Base-by-base conservation (phyloP, 768 basidiomycete genomes). In the Hygrophorus russula region DNA sequence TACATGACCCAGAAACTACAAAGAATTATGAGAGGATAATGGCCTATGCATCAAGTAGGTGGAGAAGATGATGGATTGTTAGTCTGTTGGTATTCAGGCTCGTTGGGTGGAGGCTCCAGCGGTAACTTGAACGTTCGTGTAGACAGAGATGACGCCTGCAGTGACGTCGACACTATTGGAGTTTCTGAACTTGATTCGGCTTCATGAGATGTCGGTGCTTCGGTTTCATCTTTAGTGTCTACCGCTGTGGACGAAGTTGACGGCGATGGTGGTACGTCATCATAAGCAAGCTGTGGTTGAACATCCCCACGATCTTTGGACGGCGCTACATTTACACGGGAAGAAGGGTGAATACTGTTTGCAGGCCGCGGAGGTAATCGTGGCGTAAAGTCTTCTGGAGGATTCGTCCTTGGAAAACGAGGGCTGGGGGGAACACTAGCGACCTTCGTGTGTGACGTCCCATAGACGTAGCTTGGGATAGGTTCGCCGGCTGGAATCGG, bases 301-400 rank as follows among this genome's bases (percentile, higher is more conserved):
- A 29, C 12, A 19, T 53, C 34, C 60, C 60, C 60, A 56, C 53
- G 56, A 58, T 66, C 68, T 50, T 62, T 63, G 14, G 56, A 68
- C 4, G 81, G 77, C 0, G 76, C 70, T 13, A 69, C 65, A 53
- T 69, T 70, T 7, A 67, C 65, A 19, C 83, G 74, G 17, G 76
- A 64, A 10, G 84, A 86, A 10, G 85, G 86, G 50, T 89, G 86
- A 42, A 89, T 88, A 54, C 85, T 88, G 36, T 68, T 73, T 11
- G 73, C 63, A 2, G 86, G 86, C 19, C 81, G 74, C 4, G 71
- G 54, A 5, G 86, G 85, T 15, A 87, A 66, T 30, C 70, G 71
- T 0, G 86, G 86, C 0, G 78, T 71, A 50, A 88, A 89, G 58
- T 89, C 86, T 51, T 80, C 76, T 27, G 68, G 65, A 9, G 65